Evolutionary conservation across 2,329 filamentous ascomycete species (phyloP), one percentile per base, ranked within the genome.

Genomic region (Exophiala xenobiotica): DNA sequence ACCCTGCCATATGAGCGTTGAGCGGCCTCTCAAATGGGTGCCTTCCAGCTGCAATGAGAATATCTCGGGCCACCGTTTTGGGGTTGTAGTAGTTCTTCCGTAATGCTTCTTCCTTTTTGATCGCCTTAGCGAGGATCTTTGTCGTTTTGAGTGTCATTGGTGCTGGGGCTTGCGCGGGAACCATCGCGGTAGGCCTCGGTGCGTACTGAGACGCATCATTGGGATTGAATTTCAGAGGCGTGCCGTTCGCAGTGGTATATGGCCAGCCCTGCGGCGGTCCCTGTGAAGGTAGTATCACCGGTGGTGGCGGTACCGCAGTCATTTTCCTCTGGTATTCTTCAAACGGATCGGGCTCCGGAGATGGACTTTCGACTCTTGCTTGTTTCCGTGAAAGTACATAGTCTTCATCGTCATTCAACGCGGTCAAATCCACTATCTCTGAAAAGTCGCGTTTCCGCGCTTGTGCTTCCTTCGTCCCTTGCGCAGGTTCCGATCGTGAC

Each of bases 41-140:
- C 51, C 78, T 77, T 12, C 81, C 81, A 9, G 80, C 74, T 12
- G 81, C 79, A 43, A 86, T 75, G 8, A 87, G 68, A 5, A 87
- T 74, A 63, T 86, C 82, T 44, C 81, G 70, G 3, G 82, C 83
- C 53, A 87, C 83, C 0, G 81, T 86, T 38, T 75, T 73, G 1
- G 78, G 74, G 61, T 86, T 75, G 61, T 87, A 87, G 12, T 67
- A 72, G 4, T 72, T 72, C 53, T 77, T 78, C 20, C 72, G 52
- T 4, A 69, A 53, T 3, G 69, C 68, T 43, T 74, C 66, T 19
- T 57, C 55, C 43, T 62, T 60, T 2, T 69, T 63, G 12, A 83
- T 61, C 0, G 70, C 68, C 55, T 76, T 69, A 3, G 77, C 73
- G 27, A 78, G 48, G 18, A 55, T 46, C 16, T 51, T 54, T 16